Conservation (phyloP, 768 basidiomycete species). For the Phlebiopsis flavidoalba region DNA sequence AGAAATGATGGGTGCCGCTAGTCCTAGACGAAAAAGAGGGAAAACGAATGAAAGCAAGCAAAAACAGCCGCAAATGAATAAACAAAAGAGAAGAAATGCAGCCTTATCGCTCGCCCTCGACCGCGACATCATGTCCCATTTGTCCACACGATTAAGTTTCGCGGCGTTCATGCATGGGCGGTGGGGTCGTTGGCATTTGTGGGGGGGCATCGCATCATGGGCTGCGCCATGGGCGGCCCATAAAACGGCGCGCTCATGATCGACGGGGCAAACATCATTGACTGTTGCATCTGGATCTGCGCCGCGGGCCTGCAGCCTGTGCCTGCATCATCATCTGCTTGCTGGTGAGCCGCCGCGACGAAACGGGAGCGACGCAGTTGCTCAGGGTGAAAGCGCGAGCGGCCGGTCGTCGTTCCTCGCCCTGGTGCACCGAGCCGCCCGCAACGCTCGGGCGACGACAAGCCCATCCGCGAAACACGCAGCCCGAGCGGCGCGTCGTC, state of each 20-base stretch:
- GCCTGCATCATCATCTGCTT: constrained; percentile 63
- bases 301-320: constrained; percentile 42
- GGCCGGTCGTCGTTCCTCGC: no score
- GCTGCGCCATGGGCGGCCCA: constrained; percentile 31
- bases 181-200: constrained; percentile 48
- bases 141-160: constrained; percentile 71
- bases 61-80: not conserved
- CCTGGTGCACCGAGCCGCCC: constrained; percentile 54
- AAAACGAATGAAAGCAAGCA: not conserved
- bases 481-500: constrained; percentile 72
- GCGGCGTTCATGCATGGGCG: constrained; percentile 57
- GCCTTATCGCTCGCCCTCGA: constrained; percentile 47
- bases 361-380: constrained; percentile 70
- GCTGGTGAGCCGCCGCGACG: constrained; percentile 39
- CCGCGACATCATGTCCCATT: constrained; percentile 76
- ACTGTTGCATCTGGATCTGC: constrained; percentile 56
- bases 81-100: not conserved
- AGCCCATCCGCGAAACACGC: constrained; percentile 46
- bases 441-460: constrained; percentile 38
- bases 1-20: not conserved
- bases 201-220: constrained; percentile 36
- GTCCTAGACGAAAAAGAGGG: constrained; percentile 9
- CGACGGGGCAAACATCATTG: constrained; percentile 66
- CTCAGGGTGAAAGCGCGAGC: constrained; percentile 52
- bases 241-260: constrained; percentile 60